Base-by-base conservation (phyloP, 2,329 filamentous ascomycete genomes). In the Colletotrichum tropicicola region DNA sequence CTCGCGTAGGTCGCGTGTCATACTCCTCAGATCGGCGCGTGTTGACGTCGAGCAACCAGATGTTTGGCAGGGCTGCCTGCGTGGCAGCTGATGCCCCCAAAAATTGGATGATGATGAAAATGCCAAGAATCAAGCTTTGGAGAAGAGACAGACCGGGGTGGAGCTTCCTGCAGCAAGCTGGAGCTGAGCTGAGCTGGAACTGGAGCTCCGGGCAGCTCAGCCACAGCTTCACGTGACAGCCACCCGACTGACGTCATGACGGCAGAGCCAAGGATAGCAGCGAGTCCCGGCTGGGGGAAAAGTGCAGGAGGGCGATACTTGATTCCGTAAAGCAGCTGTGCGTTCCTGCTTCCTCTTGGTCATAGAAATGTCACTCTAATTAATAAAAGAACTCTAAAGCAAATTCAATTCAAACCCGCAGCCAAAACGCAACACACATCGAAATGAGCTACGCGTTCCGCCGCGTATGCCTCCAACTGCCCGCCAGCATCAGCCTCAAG, bases 381-480 rank as follows among this genome's bases (percentile, higher is more conserved):
- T 5, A 6, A 41, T 17, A n/a, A 27, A 19, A 12, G 32, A 43
- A 48, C 12, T 9, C 5, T 45, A 19, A 43, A 56, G 28, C 30
- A 39, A 44, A 10, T 13, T 13, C 43, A 3, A 4, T 25, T 21
- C 12, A 27, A 43, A 23, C 13, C 9, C 13, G 21, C 13, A 3
- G 13, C 28, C 4, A 44, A 12, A 12, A 30, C 17, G 5, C 19
- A 13, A 27, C 30, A 25, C 6, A 21, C 59, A n/a, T 57, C 66
- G 58, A 49, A 4, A 70, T 70, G 69, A 70, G 61, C 65, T 67
- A 65, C 59, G 59, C 68, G 55, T 60, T 70, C 48, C 67, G 61
- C 43, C 65, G 65, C 48, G 51, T 70, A 25, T 68, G 67, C 37
- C 57, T 61, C 62, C 69, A 61, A 39, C 39, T 70, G 17, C 62